These are phyloP conservation scores for Botrytis aclada DNA, from an alignment of 2,329 filamentous ascomycete genomes.

Conservation along the genomic window DNA sequence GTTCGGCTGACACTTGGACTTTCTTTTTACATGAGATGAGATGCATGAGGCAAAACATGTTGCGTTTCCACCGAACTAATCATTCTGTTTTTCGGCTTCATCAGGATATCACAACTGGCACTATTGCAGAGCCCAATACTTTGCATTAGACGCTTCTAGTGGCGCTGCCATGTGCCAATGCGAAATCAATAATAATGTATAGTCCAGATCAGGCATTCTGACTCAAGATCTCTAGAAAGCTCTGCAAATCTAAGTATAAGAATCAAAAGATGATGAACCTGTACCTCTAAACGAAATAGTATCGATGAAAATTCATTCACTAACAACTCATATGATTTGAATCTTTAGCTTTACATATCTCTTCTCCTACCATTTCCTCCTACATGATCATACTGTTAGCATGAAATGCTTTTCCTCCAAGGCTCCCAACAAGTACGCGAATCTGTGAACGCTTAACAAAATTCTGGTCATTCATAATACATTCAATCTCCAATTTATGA, in stretches of 20 bases:
- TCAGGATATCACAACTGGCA: not conserved
- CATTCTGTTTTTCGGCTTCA: not conserved
- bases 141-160: not conserved
- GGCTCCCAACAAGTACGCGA: not conserved
- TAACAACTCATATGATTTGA: accelerated
- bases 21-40: not conserved
- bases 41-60: not conserved
- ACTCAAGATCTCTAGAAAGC: not conserved
- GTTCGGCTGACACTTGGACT: accelerated
- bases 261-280: not conserved
- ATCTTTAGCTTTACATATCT: not conserved
- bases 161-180: not conserved
- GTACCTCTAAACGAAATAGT: not conserved
- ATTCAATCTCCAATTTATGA: not conserved
- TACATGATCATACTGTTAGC: not conserved
- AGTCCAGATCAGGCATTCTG: not conserved
- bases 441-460: not conserved
- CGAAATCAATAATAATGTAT: not conserved
- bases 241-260: not conserved
- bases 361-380: not conserved
- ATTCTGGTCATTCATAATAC: not conserved
- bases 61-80: not conserved
- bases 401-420: not conserved
- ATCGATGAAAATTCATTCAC: accelerated
- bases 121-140: not conserved